Percentiles rank a stretch among this genome's conserved stretches.
Evolutionary conservation across 257 asterid species (phyloP).

Genomic region (Capsicum rhomboideum): DNA sequence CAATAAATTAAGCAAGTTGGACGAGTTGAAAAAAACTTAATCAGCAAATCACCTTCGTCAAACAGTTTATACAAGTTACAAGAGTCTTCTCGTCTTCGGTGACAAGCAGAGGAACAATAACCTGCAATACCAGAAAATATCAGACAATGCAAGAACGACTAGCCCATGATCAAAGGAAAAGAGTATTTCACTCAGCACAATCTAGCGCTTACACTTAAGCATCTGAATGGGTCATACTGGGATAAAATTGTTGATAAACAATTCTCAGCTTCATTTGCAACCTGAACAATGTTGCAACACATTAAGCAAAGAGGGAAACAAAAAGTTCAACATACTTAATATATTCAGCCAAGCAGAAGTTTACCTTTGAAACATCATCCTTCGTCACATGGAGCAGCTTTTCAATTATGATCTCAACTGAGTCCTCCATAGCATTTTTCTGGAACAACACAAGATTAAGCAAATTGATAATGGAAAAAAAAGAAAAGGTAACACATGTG

Average conservation of each 20-base stretch:
- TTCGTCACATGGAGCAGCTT: conserved; percentile 86
- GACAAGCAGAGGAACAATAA: conserved; percentile 86
- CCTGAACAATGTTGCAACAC: conserved; percentile 35
- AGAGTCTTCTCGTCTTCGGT: conserved; percentile 97
- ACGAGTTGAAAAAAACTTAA: neutral
- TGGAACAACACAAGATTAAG: conserved; percentile 19
- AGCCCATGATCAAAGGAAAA: neutral
- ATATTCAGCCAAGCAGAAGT: neutral
- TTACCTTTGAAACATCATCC: conserved; percentile 74
- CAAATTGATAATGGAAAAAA: neutral
- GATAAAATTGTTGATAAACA: conserved; percentile 77
- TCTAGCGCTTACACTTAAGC: conserved; percentile 65
- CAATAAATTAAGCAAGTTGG: neutral
- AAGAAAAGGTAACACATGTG: neutral
- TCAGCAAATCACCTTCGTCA: conserved; percentile 64
- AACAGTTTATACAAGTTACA: conserved; percentile 87
- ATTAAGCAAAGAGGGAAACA: neutral
- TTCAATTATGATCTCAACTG: conserved; percentile 83
- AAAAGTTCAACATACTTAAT: neutral
- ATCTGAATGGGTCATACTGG: conserved; percentile 88
- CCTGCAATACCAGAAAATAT: conserved; percentile 38
- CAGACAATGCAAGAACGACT: conserved; percentile 3
- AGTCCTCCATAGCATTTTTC: conserved; percentile 92
- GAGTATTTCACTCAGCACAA: neutral
- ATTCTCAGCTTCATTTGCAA: conserved; percentile 78